phyloP scores from a whole-genome alignment of 2,329 filamentous ascomycete genomes.

The Calycina marina region DNA sequence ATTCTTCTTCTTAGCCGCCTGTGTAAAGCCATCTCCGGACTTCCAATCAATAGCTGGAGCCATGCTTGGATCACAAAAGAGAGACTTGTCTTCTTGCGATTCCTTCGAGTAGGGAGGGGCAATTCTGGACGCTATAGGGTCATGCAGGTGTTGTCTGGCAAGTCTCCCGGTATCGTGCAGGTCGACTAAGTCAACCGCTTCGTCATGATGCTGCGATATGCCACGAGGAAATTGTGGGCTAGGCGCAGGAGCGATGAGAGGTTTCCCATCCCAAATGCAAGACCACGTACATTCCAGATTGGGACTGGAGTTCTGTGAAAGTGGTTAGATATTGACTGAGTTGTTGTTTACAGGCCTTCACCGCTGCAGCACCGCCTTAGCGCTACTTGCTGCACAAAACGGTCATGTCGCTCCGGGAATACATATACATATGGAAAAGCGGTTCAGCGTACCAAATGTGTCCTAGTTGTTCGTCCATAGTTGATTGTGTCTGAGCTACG shows the following conservation, averaged over 20 bases:
- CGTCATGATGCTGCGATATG: constrained; percentile 7
- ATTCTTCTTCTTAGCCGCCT: constrained; percentile 38
- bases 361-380: constrained; percentile 14
- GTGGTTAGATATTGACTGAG: constrained; percentile 20
- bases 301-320: constrained; percentile 18
- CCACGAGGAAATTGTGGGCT: constrained; percentile 9
- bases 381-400: constrained; percentile 22
- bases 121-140: constrained; percentile 10
- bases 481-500: constrained; percentile 7
- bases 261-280: constrained; percentile 12
- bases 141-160: constrained; percentile 14
- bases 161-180: constrained; percentile 17
- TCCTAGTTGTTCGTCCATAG: constrained; percentile 9
- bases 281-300: constrained; percentile 17
- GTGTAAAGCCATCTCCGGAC: constrained; percentile 36
- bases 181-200: constrained; percentile 8
- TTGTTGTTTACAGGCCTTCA: constrained; percentile 15
- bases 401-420: constrained; percentile 10
- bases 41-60: constrained; percentile 40
- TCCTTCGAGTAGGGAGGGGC: constrained; percentile 10
- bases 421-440: constrained; percentile 11
- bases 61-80: constrained; percentile 33
- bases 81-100: constrained; percentile 14
- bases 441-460: constrained; percentile 19
- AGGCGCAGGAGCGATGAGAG: constrained; percentile 12